Evolutionary conservation across 78 protist genomes (phyloP).

Genomic region (Salpingoeca rosetta): DNA sequence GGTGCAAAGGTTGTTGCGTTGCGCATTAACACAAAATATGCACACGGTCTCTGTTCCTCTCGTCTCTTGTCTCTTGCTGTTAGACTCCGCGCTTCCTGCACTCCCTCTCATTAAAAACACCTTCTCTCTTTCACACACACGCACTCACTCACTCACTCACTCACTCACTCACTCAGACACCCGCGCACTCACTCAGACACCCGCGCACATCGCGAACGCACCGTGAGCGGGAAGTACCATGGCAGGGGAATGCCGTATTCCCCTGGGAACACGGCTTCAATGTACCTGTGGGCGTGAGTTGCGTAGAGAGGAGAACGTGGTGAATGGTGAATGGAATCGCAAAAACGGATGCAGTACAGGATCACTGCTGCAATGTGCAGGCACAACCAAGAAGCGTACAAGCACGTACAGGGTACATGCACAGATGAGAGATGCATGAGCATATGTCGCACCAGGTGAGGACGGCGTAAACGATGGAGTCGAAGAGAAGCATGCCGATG

Average conservation of each 20-base stretch:
- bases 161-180: neutral
- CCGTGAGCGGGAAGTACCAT: constrained; percentile 38
- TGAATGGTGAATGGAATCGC: too few relatives aligned
- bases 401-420: too few relatives aligned
- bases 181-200: neutral
- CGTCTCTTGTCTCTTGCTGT: neutral
- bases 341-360: too few relatives aligned
- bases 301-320: too few relatives aligned
- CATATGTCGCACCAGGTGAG: too few relatives aligned
- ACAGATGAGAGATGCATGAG: too few relatives aligned
- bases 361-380: too few relatives aligned
- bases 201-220: too few relatives aligned
- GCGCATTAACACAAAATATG: too few relatives aligned
- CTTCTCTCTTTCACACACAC: neutral
- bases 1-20: neutral
- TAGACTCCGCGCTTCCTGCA: neutral
- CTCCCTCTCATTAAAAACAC: neutral
- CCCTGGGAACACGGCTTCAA: constrained; percentile 65
- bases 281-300: too few relatives aligned
- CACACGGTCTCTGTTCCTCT: neutral
- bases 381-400: too few relatives aligned
- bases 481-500: constrained; percentile 41
- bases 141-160: neutral
- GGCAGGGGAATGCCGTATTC: constrained; percentile 43
- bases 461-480: constrained; percentile 29